Evolutionary conservation across 768 basidiomycete genomes (phyloP), one percentile per base, ranked within the genome.

Genomic region (Cubamyces lactineus): DNA sequence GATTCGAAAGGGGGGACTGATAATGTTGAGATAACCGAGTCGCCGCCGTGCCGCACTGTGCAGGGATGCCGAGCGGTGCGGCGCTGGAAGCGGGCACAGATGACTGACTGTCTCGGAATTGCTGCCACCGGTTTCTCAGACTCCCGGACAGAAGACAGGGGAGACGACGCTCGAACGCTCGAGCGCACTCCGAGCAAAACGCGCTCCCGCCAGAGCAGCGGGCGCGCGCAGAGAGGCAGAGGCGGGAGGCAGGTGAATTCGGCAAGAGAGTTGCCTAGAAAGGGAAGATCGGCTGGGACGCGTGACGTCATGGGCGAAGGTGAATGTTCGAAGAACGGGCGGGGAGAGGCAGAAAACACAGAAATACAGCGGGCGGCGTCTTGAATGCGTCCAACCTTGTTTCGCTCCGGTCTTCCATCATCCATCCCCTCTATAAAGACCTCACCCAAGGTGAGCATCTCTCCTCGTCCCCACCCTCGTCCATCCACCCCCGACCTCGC

Each of bases 1-100:
- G 21, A 42, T 41, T 43, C 40, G 52, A 65, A 60, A 41, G 57
- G 63, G 48, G 63, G 66, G 61, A 65, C 59, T 67, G 66, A 67
- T 67, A 65, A 53, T 61, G 50, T 8, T 16, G 28, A 46, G 64
- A 61, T 65, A 65, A 65, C 56, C 59, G 34, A 34, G 34, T 34
- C 34, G 34, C 34, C 34, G 34, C 34, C 34, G 34, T 34, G 45
- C 16, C 21, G 49, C 13, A 24, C 12, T n/a, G 41, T 23, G 50
- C 42, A n/a, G 11, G 38, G 16, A 46, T 54, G 62, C 51, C 62
- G 56, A 48, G 26, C 28, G 62, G 17, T 47, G 57, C 48, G 52
- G 38, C 52, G 17, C 43, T n/a, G 7, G 55, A 62, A 57, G 55
- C 54, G 42, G 61, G 1, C 21, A 28, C 54, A 56, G 53, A 43